Percentiles rank a stretch among this genome's conserved stretches.
These are phyloP conservation scores for Hymenochaete sp. DNA, from an alignment of 1,284 basidiomycete genomes.

Conservation along the genomic window DNA sequence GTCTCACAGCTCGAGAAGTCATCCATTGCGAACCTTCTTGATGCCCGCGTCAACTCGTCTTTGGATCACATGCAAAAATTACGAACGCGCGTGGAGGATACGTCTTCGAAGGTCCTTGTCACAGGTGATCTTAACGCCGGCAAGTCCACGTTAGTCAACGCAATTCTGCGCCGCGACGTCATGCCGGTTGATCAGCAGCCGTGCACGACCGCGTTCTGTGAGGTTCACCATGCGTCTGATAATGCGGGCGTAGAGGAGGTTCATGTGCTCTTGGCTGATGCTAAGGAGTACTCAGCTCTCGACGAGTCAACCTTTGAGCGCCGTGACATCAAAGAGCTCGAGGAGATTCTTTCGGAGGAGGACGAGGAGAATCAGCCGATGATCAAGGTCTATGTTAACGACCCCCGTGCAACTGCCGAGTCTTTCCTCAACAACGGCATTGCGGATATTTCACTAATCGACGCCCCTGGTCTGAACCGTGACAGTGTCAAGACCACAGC, in stretches of 20 bases:
- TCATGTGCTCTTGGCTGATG: conserved; percentile 54
- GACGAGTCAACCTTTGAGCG: conserved; percentile 75
- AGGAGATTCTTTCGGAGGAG: conserved; percentile 76
- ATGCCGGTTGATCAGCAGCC: conserved; percentile 99
- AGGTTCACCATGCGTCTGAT: conserved; percentile 89
- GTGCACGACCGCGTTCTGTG: conserved; percentile 95
- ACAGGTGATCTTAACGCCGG: conserved; percentile 99
- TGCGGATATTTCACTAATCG: conserved; percentile 97
- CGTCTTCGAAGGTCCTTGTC: conserved; percentile 92
- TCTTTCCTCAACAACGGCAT: conserved; percentile 94
- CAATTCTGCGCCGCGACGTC: conserved; percentile 79
- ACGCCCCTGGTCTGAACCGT: conserved; percentile 95
- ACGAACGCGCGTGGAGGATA: conserved; percentile 81
- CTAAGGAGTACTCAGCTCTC: conserved; percentile 58
- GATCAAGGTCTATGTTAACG: conserved; percentile 80
- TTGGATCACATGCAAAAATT: conserved; percentile 81
- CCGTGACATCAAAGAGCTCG: conserved; percentile 62
- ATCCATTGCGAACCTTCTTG: conserved; percentile 88
- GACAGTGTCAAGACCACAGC: conserved; percentile 96
- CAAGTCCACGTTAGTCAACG: conserved; percentile 98
- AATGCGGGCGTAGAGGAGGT: conserved; percentile 77
- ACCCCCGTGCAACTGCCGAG: conserved; percentile 62
- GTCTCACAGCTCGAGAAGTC: conserved; percentile 88
- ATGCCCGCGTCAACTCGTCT: conserved; percentile 76
- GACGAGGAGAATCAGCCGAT: conserved; percentile 61